Percentiles rank a stretch among this genome's conserved stretches.
phyloP scores from a whole-genome alignment of 2,329 filamentous ascomycete species.

The Sporothrix phasma region DNA sequence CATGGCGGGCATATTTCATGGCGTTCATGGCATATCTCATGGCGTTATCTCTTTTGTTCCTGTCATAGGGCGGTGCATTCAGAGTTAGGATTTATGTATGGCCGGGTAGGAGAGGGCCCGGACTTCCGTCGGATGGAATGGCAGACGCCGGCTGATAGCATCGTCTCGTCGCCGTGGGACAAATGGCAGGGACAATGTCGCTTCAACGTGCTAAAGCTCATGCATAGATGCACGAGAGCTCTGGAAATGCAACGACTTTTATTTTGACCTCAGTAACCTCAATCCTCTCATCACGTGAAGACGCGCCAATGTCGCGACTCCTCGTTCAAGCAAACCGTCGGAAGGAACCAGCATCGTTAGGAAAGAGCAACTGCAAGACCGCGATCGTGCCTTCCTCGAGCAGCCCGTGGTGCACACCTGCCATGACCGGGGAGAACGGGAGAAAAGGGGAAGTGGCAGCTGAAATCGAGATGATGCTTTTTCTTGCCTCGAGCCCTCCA shows the following conservation, averaged over 20 bases:
- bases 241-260: background rate
- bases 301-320: conserved; percentile 7
- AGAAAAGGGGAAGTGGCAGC: background rate
- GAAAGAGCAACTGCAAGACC: background rate
- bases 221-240: background rate
- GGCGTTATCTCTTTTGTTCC: background rate
- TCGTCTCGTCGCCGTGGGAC: background rate
- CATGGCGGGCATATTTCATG: background rate
- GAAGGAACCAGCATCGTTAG: conserved; percentile 6
- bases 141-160: background rate
- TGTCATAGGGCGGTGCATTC: background rate
- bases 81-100: background rate
- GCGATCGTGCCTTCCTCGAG: background rate
- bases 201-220: too few species aligned
- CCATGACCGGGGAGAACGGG: too few species aligned
- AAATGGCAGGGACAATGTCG: too few species aligned
- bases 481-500: background rate
- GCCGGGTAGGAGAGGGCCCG: background rate
- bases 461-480: background rate
- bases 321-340: background rate
- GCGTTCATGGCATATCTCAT: too few species aligned
- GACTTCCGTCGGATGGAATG: background rate
- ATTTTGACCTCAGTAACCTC: background rate
- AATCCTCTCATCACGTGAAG: conserved; percentile 11
- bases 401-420: background rate